phyloP scores from a whole-genome alignment of 179 eudicot species.

The Nepenthes alata region DNA sequence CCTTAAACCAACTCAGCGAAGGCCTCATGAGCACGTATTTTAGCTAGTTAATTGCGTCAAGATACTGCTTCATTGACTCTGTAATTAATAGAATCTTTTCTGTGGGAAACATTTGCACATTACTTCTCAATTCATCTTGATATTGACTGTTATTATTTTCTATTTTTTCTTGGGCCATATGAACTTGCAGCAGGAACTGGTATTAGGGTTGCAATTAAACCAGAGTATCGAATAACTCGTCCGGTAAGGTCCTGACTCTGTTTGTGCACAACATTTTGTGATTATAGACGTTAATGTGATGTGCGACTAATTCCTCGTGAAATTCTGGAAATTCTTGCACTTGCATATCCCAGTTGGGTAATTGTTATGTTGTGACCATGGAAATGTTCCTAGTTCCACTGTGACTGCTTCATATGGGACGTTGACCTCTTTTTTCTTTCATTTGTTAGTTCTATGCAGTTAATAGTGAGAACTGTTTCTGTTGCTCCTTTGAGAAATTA shows the following conservation, averaged over 20 bases:
- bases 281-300: neutral
- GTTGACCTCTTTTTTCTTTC: no score
- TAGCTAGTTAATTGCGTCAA: neutral
- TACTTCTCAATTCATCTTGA: neutral
- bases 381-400: no score
- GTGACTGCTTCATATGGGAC: no score
- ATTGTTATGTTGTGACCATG: no score
- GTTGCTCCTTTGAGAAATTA: no score
- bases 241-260: slow-evolving; percentile 42
- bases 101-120: neutral
- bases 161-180: neutral
- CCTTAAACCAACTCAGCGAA: no score
- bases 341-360: no score
- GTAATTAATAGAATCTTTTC: neutral
- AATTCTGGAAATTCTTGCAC: no score
- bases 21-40: no score
- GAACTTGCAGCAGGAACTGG: slow-evolving; percentile 73
- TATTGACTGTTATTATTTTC: neutral
- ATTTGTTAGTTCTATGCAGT: no score
- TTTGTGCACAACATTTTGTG: neutral
- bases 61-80: no score
- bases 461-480: no score
- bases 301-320: neutral
- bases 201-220: slow-evolving; percentile 75
- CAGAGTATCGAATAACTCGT: slow-evolving; percentile 75